phyloP scores from a whole-genome alignment of 1,284 basidiomycete genomes.

The Pseudomicrostroma phylloplanum region DNA sequence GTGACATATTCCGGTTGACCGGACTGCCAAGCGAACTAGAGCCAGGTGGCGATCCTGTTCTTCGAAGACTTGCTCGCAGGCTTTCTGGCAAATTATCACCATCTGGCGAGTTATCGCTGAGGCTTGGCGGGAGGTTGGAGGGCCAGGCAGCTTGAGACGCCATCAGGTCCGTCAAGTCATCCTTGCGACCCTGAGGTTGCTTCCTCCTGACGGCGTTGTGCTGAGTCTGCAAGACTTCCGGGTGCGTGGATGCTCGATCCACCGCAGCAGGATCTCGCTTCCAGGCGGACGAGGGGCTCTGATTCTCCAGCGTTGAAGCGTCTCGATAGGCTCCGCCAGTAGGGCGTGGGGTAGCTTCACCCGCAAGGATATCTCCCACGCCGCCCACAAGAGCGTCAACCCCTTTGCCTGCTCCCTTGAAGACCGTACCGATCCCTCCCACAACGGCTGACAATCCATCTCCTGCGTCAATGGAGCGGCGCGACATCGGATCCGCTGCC shows the following conservation, averaged over 20 bases:
- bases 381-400: conserved; percentile 5
- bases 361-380: background rate
- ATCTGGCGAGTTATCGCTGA: background rate
- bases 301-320: too few relatives aligned
- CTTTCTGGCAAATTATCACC: conserved; percentile 4
- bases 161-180: conserved; percentile 1
- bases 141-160: conserved; percentile 4
- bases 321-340: background rate
- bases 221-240: background rate
- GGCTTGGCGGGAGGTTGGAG: background rate
- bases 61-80: background rate
- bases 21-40: background rate
- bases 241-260: background rate
- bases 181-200: background rate
- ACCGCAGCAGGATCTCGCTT: background rate
- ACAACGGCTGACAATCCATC: conserved; percentile 5
- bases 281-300: background rate
- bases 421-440: background rate
- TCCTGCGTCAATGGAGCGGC: background rate
- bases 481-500: background rate
- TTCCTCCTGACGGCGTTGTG: conserved; percentile 3
- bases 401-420: conserved; percentile 3
- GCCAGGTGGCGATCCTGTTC: background rate
- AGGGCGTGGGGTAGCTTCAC: background rate
- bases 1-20: too few relatives aligned